These are phyloP conservation scores for Venturiaceae sp. DNA, from an alignment of 2,329 filamentous ascomycete genomes.

Conservation along the genomic window DNA sequence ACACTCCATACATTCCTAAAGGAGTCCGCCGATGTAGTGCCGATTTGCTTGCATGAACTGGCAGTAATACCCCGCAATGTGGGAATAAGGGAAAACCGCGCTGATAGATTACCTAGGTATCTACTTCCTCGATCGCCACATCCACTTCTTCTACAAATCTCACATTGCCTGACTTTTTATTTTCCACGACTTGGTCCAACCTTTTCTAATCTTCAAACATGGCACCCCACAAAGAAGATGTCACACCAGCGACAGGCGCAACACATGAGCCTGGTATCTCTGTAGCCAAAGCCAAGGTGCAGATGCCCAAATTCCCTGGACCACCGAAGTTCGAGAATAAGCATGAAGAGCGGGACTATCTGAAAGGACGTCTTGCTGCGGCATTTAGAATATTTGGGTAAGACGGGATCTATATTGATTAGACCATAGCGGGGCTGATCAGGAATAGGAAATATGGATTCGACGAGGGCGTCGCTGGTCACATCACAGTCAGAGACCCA, in stretches of 20 bases:
- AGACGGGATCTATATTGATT: too few species aligned
- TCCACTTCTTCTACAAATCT: not conserved
- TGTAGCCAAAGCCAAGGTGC: not conserved
- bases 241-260: not conserved
- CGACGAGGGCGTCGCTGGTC: constrained; percentile 11
- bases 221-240: constrained; percentile 5
- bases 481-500: constrained; percentile 21
- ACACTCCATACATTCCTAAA: not conserved
- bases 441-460: constrained; percentile 1
- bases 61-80: not conserved
- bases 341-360: constrained; percentile 10
- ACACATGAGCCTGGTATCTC: not conserved
- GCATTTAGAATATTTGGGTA: constrained; percentile 11
- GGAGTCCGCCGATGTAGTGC: not conserved
- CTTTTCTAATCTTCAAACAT: not conserved
- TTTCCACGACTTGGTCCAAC: too few species aligned
- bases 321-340: constrained; percentile 10
- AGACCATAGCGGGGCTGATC: not conserved
- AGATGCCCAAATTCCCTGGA: constrained; percentile 1
- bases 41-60: not conserved
- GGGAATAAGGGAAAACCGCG: not conserved
- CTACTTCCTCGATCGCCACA: not conserved
- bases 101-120: not conserved
- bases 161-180: not conserved
- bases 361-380: constrained; percentile 9